Evolutionary conservation across 805 yeast genomes (phyloP).

Genomic region (Yamadazyma sp.): DNA sequence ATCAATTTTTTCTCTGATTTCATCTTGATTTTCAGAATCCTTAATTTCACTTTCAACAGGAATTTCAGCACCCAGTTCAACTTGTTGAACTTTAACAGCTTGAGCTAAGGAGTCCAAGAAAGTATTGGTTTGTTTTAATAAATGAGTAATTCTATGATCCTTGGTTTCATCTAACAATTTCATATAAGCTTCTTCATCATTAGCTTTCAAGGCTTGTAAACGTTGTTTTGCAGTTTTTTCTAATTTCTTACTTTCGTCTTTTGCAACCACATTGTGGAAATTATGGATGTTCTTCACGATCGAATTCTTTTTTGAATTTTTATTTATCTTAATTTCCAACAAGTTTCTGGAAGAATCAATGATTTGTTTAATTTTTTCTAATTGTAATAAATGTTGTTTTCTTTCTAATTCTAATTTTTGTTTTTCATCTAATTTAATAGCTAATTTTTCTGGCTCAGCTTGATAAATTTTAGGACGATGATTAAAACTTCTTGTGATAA

Average conservation of each 20-base stretch:
- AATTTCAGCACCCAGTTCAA: constrained; percentile 39
- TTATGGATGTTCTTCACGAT: constrained; percentile 37
- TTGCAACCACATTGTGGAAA: constrained; percentile 59
- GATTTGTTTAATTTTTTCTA: constrained; percentile 41
- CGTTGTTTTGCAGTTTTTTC: constrained; percentile 86
- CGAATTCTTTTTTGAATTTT: constrained; percentile 23
- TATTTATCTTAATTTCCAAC: constrained; percentile 18
- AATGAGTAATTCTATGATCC: constrained; percentile 82
- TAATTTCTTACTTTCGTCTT: constrained; percentile 70
- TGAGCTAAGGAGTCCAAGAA: constrained; percentile 76
- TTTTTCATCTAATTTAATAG: constrained; percentile 72
- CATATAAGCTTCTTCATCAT: constrained; percentile 85
- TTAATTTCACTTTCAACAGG: constrained; percentile 14
- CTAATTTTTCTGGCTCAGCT: constrained; percentile 70
- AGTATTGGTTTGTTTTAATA: constrained; percentile 73
- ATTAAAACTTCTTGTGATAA: constrained; percentile 68
- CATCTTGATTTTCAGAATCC: constrained; percentile 43
- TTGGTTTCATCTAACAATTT: constrained; percentile 81
- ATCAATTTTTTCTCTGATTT: constrained; percentile 63
- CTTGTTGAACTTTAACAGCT: constrained; percentile 76
- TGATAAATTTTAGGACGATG: constrained; percentile 67
- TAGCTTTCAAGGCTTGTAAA: constrained; percentile 80
- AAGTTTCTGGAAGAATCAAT: constrained; percentile 25
- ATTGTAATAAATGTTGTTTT: constrained; percentile 50
- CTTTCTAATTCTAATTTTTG: constrained; percentile 53